These are phyloP conservation scores for Alternaria gansuensis DNA, from an alignment of 2,329 filamentous ascomycete genomes.

Conservation along the genomic window DNA sequence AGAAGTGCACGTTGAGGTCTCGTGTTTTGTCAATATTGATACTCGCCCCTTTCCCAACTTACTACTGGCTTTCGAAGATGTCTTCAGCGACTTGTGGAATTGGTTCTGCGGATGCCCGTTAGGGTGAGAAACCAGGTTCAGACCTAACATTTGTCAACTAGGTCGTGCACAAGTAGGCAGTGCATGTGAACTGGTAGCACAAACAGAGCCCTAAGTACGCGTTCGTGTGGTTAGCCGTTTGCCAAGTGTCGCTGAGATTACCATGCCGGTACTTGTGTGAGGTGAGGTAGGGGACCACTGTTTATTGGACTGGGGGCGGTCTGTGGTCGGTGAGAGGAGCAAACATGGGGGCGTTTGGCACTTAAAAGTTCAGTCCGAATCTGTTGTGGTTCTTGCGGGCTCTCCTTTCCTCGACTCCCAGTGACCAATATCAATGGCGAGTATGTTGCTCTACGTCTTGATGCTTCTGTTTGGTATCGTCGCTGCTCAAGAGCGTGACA, in stretches of 20 bases:
- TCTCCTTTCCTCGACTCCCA: no score
- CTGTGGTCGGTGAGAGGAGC: not conserved
- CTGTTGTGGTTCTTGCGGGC: not conserved
- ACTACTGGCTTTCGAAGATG: not conserved
- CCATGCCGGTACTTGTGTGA: not conserved
- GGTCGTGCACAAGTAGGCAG: not conserved
- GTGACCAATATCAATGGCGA: not conserved
- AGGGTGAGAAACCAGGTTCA: not conserved
- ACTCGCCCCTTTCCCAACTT: not conserved
- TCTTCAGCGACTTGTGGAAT: not conserved
- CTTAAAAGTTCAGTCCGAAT: not conserved
- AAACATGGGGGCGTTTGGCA: not conserved
- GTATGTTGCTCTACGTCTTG: not conserved
- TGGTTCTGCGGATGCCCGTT: not conserved
- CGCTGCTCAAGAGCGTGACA: not conserved
- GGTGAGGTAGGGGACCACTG: not conserved
- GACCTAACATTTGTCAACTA: not conserved
- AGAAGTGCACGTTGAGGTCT: not conserved
- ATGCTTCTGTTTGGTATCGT: not conserved
- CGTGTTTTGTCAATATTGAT: not conserved
- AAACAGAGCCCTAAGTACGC: not conserved
- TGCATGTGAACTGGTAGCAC: conserved; percentile 5
- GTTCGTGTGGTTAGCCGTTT: conserved; percentile 1
- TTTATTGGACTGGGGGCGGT: not conserved
- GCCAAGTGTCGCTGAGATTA: not conserved